Evolutionary conservation across 2,329 filamentous ascomycete species (phyloP), one percentile per base, ranked within the genome.

Genomic region (Hirsutella thompsonii): DNA sequence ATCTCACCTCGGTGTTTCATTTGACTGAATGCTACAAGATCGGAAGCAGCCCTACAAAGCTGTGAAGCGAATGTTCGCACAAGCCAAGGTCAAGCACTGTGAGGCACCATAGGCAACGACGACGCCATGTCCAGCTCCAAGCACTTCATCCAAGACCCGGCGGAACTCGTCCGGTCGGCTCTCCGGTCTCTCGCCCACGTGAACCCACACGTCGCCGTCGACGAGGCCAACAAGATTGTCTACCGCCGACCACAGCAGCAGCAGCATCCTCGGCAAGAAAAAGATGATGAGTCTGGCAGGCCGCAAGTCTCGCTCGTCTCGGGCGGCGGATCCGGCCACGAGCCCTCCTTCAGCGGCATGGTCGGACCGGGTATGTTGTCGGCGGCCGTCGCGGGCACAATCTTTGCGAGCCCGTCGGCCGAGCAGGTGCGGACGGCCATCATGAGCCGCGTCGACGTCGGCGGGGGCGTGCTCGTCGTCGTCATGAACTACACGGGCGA

Each of bases 401-500:
- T 93, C 53, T 93, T 93, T 55, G 86, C 86, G 6, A 84, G 79
- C 16, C 86, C 86, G 0, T 80, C 75, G 5, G 81, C 86, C 0
- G 81, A 92, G 62, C 89, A 95, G 64, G 79, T 95, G 41, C 76
- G 85, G 42, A 70, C 75, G 49, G 86, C 80, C 44, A 81, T 93
- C 40, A 74, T 81, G 54, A 74, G 78, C 34, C 72, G 84, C 18
- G 83, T 94, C 3, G 77, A 84, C 45, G 72, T 73, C 3, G 69
- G 74, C 36, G 74, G 76, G 46, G 90, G 89, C 20, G 83, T 94
- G 1, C 60, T 95, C 33, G 83, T 94, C n/a, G 81, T 89, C 5
- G 84, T 94, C 23, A 94, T 94, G 85, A 95, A 95, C 60, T 94
- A 94, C 61, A 94, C 87, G 1, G 84, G 84, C 30, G 84, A 89